Percentiles rank a stretch among this genome's conserved stretches.
phyloP scores from a whole-genome alignment of 306 rosid genomes.

The Ziziphus jujuba region DNA sequence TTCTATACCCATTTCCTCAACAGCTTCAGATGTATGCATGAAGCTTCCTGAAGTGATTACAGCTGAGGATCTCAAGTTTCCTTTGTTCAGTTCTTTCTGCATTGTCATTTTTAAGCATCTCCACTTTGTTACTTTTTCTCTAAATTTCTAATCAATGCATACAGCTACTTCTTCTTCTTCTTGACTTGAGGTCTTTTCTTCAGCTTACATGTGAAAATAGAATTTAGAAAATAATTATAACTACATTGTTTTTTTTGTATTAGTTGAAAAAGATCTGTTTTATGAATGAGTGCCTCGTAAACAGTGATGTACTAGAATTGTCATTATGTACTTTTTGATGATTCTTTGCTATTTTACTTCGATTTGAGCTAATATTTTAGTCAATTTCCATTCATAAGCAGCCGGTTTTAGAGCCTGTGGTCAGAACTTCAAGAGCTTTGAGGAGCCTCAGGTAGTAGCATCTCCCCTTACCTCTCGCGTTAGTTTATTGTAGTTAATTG shows the following conservation, averaged over 20 bases:
- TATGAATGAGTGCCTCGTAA: no score
- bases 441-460: slow-evolving; percentile 43
- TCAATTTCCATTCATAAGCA: slow-evolving; percentile 22
- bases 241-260: no score
- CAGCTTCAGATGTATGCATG: no score
- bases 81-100: no score
- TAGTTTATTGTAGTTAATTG: no score
- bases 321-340: not conserved
- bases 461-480: no score
- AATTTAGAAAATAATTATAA: not conserved
- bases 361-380: not conserved
- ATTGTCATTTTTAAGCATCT: not conserved
- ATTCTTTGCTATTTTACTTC: not conserved
- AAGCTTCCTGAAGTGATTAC: no score
- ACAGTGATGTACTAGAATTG: not conserved
- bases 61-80: no score
- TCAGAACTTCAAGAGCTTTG: slow-evolving; percentile 24
- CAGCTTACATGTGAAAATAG: not conserved
- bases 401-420: slow-evolving; percentile 49
- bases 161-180: no score
- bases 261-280: no score
- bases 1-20: no score
- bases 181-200: not conserved
- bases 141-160: not conserved
- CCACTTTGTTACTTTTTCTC: not conserved